Evolutionary conservation across 140 eudicot species (phyloP).

Genomic region (Senecio squalidus): DNA sequence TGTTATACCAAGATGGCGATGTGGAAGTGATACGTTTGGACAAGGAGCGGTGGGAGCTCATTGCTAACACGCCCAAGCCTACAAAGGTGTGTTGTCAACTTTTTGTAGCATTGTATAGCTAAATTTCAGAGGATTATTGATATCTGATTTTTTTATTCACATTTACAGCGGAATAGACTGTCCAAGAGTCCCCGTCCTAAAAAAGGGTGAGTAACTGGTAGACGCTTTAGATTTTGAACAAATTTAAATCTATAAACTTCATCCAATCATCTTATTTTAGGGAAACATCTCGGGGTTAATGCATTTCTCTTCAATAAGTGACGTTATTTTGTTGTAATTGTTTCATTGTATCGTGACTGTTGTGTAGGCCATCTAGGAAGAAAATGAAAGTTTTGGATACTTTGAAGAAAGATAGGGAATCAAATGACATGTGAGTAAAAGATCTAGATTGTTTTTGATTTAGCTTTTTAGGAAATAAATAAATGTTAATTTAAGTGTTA

Average conservation of each 20-base stretch:
- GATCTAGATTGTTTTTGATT: constrained; percentile 1
- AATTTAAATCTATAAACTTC: neutral
- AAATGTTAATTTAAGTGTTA: constrained; percentile 16
- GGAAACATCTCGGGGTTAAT: neutral
- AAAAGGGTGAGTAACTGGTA: constrained; percentile 45
- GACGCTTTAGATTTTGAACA: neutral
- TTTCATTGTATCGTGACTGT: constrained; percentile 8
- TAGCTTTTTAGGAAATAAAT: neutral
- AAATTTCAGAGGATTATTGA: neutral
- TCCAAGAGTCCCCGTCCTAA: constrained; percentile 42
- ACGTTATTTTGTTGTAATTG: neutral
- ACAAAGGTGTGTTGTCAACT: constrained; percentile 36
- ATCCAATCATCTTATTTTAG: too few relatives aligned
- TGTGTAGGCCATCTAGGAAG: constrained; percentile 47
- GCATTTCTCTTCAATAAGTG: constrained; percentile 5
- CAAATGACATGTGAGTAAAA: constrained; percentile 44
- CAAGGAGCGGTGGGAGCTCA: constrained; percentile 81
- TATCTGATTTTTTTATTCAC: constrained; percentile 19
- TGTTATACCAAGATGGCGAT: constrained; percentile 85
- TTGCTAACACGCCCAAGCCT: constrained; percentile 42
- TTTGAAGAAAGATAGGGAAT: constrained; percentile 28
- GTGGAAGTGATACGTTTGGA: constrained; percentile 88
- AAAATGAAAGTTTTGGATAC: constrained; percentile 27
- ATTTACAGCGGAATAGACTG: constrained; percentile 41
- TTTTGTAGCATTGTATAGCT: constrained; percentile 10